phyloP scores from a whole-genome alignment of 352 stramenopile species.

The Phytophthora kernoviae region DNA sequence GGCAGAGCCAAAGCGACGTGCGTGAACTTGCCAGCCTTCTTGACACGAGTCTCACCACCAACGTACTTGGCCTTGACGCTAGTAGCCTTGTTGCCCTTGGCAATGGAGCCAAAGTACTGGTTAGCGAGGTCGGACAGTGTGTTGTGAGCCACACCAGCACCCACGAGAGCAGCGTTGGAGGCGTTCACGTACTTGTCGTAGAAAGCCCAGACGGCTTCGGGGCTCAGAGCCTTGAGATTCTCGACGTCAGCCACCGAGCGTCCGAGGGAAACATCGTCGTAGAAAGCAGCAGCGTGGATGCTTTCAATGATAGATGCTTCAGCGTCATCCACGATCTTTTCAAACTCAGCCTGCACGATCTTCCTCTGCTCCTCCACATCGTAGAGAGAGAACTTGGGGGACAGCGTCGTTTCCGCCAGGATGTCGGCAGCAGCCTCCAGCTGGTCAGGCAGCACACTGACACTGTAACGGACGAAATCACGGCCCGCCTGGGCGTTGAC shows the following conservation, averaged over 20 bases:
- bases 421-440: constrained; percentile 70
- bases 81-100: constrained; percentile 27
- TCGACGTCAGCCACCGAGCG: constrained; percentile 51
- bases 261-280: constrained; percentile 77
- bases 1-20: constrained; percentile 79
- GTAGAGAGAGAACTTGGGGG: constrained; percentile 79
- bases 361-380: constrained; percentile 80
- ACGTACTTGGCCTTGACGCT: constrained; percentile 64
- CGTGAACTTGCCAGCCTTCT: constrained; percentile 62
- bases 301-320: constrained; percentile 56
- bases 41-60: constrained; percentile 78
- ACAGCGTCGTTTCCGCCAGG: constrained; percentile 78
- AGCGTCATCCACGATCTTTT: constrained; percentile 45
- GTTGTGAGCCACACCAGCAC: constrained; percentile 64
- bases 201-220: constrained; percentile 60
- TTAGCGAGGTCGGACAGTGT: constrained; percentile 69
- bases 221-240: constrained; percentile 57
- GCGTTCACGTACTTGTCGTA: constrained; percentile 78
- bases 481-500: constrained; percentile 62
- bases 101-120: constrained; percentile 60
- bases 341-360: constrained; percentile 60
- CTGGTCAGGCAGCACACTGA: constrained; percentile 77
- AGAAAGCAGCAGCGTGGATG: constrained; percentile 81
- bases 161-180: constrained; percentile 60
- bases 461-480: constrained; percentile 81